Evolutionary conservation across 1,284 basidiomycete genomes (phyloP).

Genomic region (Tylopilus sp.): DNA sequence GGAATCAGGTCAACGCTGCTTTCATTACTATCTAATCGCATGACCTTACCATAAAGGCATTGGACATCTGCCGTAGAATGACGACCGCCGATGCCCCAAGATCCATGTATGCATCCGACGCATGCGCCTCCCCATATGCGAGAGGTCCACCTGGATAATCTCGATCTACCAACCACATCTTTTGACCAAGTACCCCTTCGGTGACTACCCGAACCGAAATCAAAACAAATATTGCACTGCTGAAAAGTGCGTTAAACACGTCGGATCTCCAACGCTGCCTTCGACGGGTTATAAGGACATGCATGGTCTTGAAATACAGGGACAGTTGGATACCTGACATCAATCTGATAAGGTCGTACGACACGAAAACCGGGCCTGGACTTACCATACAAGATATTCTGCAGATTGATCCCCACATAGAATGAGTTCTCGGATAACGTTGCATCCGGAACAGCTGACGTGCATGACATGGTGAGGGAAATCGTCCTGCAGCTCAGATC

Average conservation of each 20-base stretch:
- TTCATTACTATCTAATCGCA: background rate
- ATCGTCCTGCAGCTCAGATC: background rate
- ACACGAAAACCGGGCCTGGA: background rate
- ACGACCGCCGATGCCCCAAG: background rate
- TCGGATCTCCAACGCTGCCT: background rate
- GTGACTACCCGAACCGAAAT: conserved; percentile 3
- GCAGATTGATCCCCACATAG: conserved; percentile 10
- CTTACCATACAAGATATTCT: conserved; percentile 13
- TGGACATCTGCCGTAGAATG: conserved; percentile 12
- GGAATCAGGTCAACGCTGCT: background rate
- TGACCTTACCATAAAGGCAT: conserved; percentile 11
- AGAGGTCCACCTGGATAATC: conserved; percentile 4
- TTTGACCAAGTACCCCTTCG: background rate
- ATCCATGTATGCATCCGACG: background rate
- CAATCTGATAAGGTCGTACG: background rate
- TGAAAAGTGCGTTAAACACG: conserved; percentile 16
- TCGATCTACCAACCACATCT: conserved; percentile 7
- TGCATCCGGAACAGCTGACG: background rate
- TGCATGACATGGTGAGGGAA: background rate
- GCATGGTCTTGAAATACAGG: conserved; percentile 12
- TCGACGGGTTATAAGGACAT: background rate
- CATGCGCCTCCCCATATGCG: conserved; percentile 1
- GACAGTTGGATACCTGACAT: conserved; percentile 5
- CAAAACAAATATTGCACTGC: conserved; percentile 12
- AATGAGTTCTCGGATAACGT: conserved; percentile 1